Evolutionary conservation across 208 protist genomes (phyloP).

Genomic region (Trypanosoma scelopori): DNA sequence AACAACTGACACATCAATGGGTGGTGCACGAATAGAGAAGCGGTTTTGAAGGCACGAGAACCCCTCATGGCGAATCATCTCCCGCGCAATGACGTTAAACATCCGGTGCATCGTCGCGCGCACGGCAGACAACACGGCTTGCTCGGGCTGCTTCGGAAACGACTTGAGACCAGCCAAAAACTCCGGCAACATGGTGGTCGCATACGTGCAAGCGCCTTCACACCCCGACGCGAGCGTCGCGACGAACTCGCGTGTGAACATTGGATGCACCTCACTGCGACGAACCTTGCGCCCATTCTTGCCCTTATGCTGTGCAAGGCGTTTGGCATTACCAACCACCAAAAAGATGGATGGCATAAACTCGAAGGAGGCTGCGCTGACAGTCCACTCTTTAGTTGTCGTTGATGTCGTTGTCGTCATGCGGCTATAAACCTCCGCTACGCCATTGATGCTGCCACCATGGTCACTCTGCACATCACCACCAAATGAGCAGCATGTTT

Average conservation of each 20-base stretch:
- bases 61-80: slow-evolving; percentile 31
- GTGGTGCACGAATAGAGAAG: slow-evolving; percentile 28
- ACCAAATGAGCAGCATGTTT: background rate
- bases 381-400: slow-evolving; percentile 11
- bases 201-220: slow-evolving; percentile 39
- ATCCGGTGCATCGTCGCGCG: slow-evolving; percentile 51
- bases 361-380: slow-evolving; percentile 46
- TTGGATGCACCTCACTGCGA: slow-evolving; percentile 36
- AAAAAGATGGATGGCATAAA: slow-evolving; percentile 63
- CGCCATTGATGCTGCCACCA: background rate
- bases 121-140: slow-evolving; percentile 43
- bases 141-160: slow-evolving; percentile 49
- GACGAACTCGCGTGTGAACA: slow-evolving; percentile 64
- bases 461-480: background rate
- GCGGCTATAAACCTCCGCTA: background rate
- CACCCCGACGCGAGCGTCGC: slow-evolving; percentile 40
- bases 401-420: background rate
- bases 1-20: slow-evolving; percentile 49
- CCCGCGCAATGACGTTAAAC: slow-evolving; percentile 39
- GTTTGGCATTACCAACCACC: slow-evolving; percentile 30
- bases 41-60: background rate
- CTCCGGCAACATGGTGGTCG: slow-evolving; percentile 45
- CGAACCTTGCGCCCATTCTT: slow-evolving; percentile 8
- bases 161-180: slow-evolving; percentile 55
- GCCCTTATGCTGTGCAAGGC: slow-evolving; percentile 5